Conservation (phyloP, 2,329 filamentous ascomycete genomes). For the Sordariomycetes sp. region DNA sequence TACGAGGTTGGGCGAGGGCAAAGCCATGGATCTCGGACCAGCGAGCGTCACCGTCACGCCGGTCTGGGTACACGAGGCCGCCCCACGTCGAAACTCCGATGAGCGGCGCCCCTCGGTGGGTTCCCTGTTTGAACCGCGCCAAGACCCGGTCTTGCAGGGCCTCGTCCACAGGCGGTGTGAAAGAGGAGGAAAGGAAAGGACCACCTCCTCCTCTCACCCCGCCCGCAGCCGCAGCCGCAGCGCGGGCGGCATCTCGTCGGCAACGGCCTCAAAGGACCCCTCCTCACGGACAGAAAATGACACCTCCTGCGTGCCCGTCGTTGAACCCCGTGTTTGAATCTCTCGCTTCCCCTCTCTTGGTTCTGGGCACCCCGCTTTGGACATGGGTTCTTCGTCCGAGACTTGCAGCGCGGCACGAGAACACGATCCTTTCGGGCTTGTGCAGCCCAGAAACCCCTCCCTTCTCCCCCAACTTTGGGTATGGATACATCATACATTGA, state of each 20-base stretch:
- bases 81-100: neutral
- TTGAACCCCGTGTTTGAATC: neutral
- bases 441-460: neutral
- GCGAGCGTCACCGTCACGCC: too few species aligned
- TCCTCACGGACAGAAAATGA: neutral
- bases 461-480: neutral
- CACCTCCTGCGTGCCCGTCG: neutral
- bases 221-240: neutral
- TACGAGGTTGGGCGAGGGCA: too few species aligned
- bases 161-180: neutral
- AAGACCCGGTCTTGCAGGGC: neutral
- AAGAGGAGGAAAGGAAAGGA: neutral
- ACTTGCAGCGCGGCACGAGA: neutral
- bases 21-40: too few species aligned
- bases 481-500: neutral
- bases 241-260: neutral
- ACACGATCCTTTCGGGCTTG: neutral
- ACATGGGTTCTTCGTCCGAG: neutral
- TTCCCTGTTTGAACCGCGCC: neutral
- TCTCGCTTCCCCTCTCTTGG: neutral
- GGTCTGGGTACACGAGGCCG: neutral
- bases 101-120: neutral
- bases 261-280: neutral
- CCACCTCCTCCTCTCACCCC: neutral
- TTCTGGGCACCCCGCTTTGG: neutral